Percentiles rank a stretch among this genome's conserved stretches.
Conservation (phyloP, 2,329 filamentous ascomycete species). For the Fusarium sp. region DNA sequence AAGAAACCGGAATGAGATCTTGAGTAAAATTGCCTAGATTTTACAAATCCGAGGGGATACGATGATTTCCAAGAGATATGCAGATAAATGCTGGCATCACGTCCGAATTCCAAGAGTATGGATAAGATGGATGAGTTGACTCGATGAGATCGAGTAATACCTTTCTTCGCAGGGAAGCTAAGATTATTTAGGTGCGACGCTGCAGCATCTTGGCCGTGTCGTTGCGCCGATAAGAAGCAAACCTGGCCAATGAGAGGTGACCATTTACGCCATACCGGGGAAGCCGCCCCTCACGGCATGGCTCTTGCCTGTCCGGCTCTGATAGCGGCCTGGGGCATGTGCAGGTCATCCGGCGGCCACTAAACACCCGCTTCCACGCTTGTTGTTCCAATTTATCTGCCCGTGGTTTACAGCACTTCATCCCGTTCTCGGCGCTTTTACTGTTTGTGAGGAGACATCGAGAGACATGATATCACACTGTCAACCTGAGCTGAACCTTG, state of each 20-base stretch:
- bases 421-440: neutral
- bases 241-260: conserved; percentile 27
- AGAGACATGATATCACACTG: conserved; percentile 1
- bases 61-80: neutral
- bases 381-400: neutral
- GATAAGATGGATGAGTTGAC: conserved; percentile 47
- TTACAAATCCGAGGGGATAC: conserved; percentile 3
- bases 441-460: neutral
- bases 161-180: conserved; percentile 33
- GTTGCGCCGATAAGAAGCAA: conserved; percentile 31
- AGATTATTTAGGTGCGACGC: conserved; percentile 20
- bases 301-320: conserved; percentile 16
- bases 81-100: conserved; percentile 23
- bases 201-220: conserved; percentile 35
- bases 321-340: conserved; percentile 35
- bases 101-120: neutral
- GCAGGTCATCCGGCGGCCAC: conserved; percentile 24
- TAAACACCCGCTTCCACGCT: conserved; percentile 7
- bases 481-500: conserved; percentile 14
- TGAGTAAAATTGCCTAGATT: conserved; percentile 8
- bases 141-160: conserved; percentile 60
- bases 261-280: conserved; percentile 34
- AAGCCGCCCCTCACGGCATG: conserved; percentile 36
- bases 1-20: conserved; percentile 10
- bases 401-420: neutral